Evolutionary conservation across 2,329 filamentous ascomycete genomes (phyloP).

Genomic region (Grosmannia serpens): DNA sequence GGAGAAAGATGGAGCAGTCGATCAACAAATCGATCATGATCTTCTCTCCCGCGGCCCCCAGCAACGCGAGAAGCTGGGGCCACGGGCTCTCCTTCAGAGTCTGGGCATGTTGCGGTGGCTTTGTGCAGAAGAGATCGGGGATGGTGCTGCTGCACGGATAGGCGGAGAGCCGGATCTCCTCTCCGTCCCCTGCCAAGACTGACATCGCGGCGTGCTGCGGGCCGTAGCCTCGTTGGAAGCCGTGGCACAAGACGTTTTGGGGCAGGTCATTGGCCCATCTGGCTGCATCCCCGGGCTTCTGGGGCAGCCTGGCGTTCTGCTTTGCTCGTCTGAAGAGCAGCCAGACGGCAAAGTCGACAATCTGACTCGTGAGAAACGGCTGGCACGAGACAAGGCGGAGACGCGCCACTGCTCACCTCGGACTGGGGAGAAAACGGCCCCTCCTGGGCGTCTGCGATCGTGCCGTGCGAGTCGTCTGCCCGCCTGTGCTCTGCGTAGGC

Average conservation of each 20-base stretch:
- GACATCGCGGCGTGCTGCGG: neutral
- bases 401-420: constrained; percentile 36
- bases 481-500: constrained; percentile 44
- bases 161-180: neutral
- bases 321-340: constrained; percentile 55
- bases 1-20: constrained; percentile 64
- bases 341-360: constrained; percentile 70
- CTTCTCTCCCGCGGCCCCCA: constrained; percentile 64
- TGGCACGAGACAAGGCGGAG: neutral
- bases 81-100: constrained; percentile 60
- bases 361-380: constrained; percentile 30
- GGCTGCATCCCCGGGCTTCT: constrained; percentile 13
- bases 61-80: constrained; percentile 59
- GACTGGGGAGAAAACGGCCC: constrained; percentile 43
- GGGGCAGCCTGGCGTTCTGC: constrained; percentile 38
- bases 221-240: constrained; percentile 47
- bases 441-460: constrained; percentile 34
- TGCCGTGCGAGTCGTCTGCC: constrained; percentile 46
- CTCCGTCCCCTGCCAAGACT: neutral
- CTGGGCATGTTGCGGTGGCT: constrained; percentile 59
- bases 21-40: constrained; percentile 70
- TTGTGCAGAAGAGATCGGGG: constrained; percentile 51
- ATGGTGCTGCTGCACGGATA: constrained; percentile 27
- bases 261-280: neutral
- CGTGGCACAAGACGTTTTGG: constrained; percentile 58